Base-by-base conservation (phyloP, 371 early-diverging fungal genomes). In the Mucor circinelloides region DNA sequence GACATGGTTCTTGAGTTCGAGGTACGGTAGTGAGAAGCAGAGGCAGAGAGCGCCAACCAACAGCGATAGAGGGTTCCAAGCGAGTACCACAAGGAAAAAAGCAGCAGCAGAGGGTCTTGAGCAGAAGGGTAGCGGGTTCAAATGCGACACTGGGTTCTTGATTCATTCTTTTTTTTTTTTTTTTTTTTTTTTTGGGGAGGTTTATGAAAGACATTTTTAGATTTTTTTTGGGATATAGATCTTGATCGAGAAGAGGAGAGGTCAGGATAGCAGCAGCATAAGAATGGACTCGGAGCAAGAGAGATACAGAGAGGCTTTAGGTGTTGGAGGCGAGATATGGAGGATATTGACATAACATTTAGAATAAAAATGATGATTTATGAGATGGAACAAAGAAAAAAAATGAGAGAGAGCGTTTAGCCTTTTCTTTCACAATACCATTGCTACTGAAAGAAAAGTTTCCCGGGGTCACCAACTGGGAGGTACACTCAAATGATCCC, bases 401-500 rank as follows among this genome's bases (percentile, higher is more conserved):
- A 5, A 7, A 23, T 25, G 2, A 36, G 58, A 58, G 23, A 63
- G 63, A 63, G 63, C 28, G 63, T 54, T 63, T 28, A 38, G 55
- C 63, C 55, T 63, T 63, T 40, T 63, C 54, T 34, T 31, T 17
- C 27, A 15, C 15, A 9, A 40, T 15, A 13, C 32, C 23, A 34
- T 17, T 44, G 44, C 5, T 5, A 44, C 6, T 36, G 19, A 44
- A 36, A 23, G 40, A 63, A 55, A 55, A 63, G 63, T 63, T 63
- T 55, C 19, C 63, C 63, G 63, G 63, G 55, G 54, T 55, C 63
- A 63, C 63, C 63, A 63, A 34, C 63, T 54, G 19, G 63, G 63
- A 63, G 63, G 63, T 63, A 63, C 63, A 63, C 63, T 63, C 63
- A 55, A 63, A 54, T 63, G 63, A 15, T 63, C 63, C 63, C 63